Evolutionary conservation across 2,329 filamentous ascomycete genomes (phyloP).

Genomic region (Aspergillus hiratsukae): DNA sequence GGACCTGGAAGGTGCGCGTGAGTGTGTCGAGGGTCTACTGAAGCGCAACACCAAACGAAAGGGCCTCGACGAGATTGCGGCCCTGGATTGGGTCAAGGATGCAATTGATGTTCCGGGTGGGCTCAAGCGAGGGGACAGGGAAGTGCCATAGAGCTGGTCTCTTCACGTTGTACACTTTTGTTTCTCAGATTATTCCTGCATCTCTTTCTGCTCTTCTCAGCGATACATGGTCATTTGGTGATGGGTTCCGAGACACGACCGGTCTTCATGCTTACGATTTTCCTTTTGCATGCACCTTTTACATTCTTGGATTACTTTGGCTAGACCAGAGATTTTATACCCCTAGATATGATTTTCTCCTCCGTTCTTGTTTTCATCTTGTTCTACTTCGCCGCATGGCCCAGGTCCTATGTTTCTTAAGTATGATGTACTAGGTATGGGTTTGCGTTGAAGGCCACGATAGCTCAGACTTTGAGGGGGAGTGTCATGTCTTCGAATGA

Average conservation of each 20-base stretch:
- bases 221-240: constrained; percentile 10
- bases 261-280: constrained; percentile 1
- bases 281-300: not conserved
- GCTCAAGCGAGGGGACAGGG: constrained; percentile 50
- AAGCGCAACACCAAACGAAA: constrained; percentile 77
- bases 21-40: constrained; percentile 77
- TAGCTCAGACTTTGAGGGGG: not conserved
- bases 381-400: not conserved
- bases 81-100: constrained; percentile 68
- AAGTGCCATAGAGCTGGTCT: constrained; percentile 41
- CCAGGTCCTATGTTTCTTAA: not conserved
- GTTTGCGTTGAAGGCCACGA: not conserved
- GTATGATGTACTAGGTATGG: not conserved
- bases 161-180: constrained; percentile 8
- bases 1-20: constrained; percentile 69
- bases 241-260: constrained; percentile 1
- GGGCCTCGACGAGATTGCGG: constrained; percentile 67
- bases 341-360: not conserved
- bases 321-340: constrained; percentile 2
- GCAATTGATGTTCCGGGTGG: constrained; percentile 66
- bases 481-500: not conserved
- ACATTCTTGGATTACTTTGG: constrained; percentile 1
- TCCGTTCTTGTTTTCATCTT: not conserved
- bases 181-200: constrained; percentile 1
- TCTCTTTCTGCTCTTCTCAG: constrained; percentile 7